Conservation (phyloP, 495 filamentous ascomycete genomes). For the Aspergillus biplanus region DNA sequence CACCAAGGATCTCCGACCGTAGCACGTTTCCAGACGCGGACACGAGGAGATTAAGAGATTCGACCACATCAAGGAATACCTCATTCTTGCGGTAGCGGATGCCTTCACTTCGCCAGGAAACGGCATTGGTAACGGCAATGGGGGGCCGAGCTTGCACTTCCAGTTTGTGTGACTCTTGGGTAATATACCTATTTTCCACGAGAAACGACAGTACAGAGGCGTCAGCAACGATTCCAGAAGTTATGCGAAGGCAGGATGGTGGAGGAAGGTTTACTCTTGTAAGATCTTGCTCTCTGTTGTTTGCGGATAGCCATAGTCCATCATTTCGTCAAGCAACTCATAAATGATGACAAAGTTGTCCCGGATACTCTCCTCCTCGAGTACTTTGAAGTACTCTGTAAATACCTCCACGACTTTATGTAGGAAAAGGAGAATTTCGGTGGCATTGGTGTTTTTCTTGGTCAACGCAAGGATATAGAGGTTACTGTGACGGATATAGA, state of each 20-base stretch:
- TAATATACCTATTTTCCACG: constrained; percentile 73
- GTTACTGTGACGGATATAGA: constrained; percentile 99
- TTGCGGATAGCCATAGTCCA: constrained; percentile 99
- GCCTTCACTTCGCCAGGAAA: constrained; percentile 96
- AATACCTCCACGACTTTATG: constrained; percentile 99
- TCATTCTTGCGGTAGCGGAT: constrained; percentile 99
- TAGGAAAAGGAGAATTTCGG: constrained; percentile 96
- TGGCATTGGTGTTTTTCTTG: constrained; percentile 98
- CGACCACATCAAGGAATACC: constrained; percentile 97
- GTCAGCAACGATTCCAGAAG: too few species aligned
- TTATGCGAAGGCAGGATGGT: too few species aligned
- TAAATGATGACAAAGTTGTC: constrained; percentile 99
- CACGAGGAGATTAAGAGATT: constrained; percentile 95
- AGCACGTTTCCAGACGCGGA: constrained; percentile 94
- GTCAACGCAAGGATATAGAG: constrained; percentile 98
- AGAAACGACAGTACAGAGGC: too few species aligned
- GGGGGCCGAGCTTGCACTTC: constrained; percentile 99
- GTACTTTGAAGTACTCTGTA: constrained; percentile 99
- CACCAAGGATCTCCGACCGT: constrained; percentile 94
- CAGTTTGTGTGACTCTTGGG: constrained; percentile 98
- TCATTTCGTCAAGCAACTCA: constrained; percentile 99
- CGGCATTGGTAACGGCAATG: constrained; percentile 97
- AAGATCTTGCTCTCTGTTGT: constrained; percentile 99
- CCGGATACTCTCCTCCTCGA: constrained; percentile 98
- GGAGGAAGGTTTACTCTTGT: constrained; percentile 67